Conservation (phyloP, 2,329 filamentous ascomycete species). For the Lachnellula arida region DNA sequence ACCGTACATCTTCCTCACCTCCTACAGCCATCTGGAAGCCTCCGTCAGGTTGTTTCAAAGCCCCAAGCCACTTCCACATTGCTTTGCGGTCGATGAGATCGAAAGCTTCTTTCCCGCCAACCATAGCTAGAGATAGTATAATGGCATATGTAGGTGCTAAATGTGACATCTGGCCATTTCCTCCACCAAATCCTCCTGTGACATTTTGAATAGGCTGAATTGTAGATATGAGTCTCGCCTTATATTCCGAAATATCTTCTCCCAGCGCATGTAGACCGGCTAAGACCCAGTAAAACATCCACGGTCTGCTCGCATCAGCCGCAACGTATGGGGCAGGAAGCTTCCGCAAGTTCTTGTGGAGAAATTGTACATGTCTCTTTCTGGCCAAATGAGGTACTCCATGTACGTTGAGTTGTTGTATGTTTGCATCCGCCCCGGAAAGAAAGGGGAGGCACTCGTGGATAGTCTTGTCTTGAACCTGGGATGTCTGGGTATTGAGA, state of each 20-base stretch:
- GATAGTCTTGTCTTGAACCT: conserved; percentile 63
- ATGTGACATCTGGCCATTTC: conserved; percentile 86
- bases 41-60: conserved; percentile 79
- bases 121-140: conserved; percentile 71
- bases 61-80: conserved; percentile 89
- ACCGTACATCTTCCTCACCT: conserved; percentile 91
- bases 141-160: conserved; percentile 85
- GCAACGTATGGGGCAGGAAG: conserved; percentile 67
- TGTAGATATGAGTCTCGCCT: conserved; percentile 66
- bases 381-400: conserved; percentile 74
- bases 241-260: conserved; percentile 63
- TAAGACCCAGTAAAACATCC: conserved; percentile 92
- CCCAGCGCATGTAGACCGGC: conserved; percentile 71
- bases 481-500: conserved; percentile 63
- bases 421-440: conserved; percentile 42
- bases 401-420: conserved; percentile 56
- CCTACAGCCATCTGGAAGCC: conserved; percentile 84
- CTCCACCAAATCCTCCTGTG: conserved; percentile 84
- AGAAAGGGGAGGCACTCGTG: conserved; percentile 66
- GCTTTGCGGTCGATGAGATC: conserved; percentile 72
- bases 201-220: conserved; percentile 77
- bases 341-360: conserved; percentile 52
- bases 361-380: conserved; percentile 55
- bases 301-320: conserved; percentile 84
- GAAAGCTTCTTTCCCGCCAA: conserved; percentile 70